Evolutionary conservation across 139 green algal genomes (phyloP), one percentile per base, ranked within the genome.

Genomic region (Zygnema circumcarinatum): DNA sequence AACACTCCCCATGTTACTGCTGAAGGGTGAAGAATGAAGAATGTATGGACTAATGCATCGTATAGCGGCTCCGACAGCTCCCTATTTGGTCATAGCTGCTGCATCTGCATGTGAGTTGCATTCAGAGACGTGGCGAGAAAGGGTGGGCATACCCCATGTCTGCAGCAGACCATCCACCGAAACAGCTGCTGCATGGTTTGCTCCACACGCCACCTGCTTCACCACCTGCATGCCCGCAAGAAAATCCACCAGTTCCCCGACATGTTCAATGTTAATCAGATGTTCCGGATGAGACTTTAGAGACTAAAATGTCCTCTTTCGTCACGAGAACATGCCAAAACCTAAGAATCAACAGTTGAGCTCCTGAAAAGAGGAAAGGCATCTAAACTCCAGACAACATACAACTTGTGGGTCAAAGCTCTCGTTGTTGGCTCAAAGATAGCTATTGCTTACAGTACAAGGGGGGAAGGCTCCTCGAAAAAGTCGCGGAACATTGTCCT

Each of bases 121-220:
- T 35, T 29, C 56, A 35, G 56, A 29, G 29, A 72, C n/a, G n/a
- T n/a, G n/a, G n/a, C n/a, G n/a, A n/a, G n/a, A n/a, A n/a, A n/a
- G n/a, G n/a, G n/a, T n/a, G n/a, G n/a, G n/a, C n/a, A n/a, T 68
- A 89, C 84, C 84, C 84, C 84, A 89, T 35, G 84, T 89, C 74
- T 89, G 84, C 35, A 89, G 84, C 3, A 87, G 16, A 20, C 84
- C 84, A 1, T 87, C 38, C 7, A 35, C 33, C 21, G 78, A 76
- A 25, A 89, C 76, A 35, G 84, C 84, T 32, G 84, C 84, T 36
- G 84, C 79, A 80, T 89, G 84, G 20, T 25, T 83, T 0, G 36
- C 84, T 20, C 84, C 75, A 31, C 38, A 87, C 11, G 84, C 38
- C 54, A 89, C 76, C 36, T 69, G 36, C n/a, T 74, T 81, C 11